A percentile compares a stretch with the other conserved stretches of the same genome.
These are phyloP conservation scores for Waltergamsia citrina DNA, from an alignment of 2,329 filamentous ascomycete genomes.

Conservation along the genomic window DNA sequence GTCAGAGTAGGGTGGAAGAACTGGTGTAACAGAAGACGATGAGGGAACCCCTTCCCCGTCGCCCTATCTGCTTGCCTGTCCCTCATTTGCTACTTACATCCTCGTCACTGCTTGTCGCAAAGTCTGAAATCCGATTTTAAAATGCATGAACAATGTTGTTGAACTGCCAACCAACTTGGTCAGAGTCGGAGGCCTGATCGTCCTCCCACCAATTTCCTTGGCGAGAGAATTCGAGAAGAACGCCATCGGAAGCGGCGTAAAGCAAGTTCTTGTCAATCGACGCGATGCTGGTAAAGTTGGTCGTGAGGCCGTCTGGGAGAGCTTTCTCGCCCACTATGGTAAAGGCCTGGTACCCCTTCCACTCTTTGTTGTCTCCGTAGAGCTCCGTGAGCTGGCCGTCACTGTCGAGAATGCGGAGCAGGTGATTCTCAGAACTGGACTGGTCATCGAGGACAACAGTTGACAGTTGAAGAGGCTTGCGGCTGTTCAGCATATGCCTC, in stretches of 20 bases:
- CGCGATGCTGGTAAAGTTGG: constrained; percentile 4
- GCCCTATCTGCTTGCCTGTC: too few species aligned
- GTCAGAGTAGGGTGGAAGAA: too few species aligned
- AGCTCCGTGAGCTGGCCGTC: constrained; percentile 4
- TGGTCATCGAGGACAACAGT: neutral
- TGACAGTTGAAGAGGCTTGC: constrained; percentile 1
- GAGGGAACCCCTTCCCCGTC: too few species aligned
- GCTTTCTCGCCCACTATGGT: neutral
- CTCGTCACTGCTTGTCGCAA: too few species aligned
- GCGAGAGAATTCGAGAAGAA: constrained; percentile 4
- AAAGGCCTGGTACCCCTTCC: neutral
- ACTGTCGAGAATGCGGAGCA: constrained; percentile 5
- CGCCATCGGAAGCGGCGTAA: constrained; percentile 4
- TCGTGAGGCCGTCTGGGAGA: neutral
- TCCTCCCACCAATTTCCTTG: constrained; percentile 4
- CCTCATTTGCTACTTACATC: too few species aligned
- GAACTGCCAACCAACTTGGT: constrained; percentile 4
- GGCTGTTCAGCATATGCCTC: neutral
- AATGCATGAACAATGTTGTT: constrained; percentile 4
- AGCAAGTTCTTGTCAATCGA: constrained; percentile 1
- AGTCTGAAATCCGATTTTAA: too few species aligned
- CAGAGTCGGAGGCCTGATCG: neutral
- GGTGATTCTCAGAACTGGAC: neutral
- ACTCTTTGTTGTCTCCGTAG: neutral
- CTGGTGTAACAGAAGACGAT: too few species aligned